phyloP scores from a whole-genome alignment of 2,329 filamentous ascomycete genomes.

The Alternaria atra region DNA sequence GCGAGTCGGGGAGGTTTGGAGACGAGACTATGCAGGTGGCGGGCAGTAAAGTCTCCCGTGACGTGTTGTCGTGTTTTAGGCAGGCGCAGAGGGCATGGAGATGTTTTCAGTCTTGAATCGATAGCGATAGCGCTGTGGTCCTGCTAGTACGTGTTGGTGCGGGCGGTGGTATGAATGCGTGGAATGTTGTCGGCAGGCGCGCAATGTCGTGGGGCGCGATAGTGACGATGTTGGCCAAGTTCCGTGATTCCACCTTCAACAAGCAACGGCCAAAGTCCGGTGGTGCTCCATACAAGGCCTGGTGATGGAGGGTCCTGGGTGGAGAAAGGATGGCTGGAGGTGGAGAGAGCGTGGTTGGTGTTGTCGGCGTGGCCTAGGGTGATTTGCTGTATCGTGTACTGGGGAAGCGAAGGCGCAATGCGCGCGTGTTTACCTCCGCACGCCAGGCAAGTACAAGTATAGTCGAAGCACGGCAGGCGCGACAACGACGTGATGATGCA shows the following conservation, averaged over 20 bases:
- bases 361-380: slow-evolving; percentile 29
- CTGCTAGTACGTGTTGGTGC: slow-evolving; percentile 18
- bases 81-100: slow-evolving; percentile 32
- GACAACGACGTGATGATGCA: slow-evolving; percentile 25
- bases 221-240: slow-evolving; percentile 20
- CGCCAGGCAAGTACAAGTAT: slow-evolving; percentile 20
- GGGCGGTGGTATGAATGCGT: slow-evolving; percentile 41
- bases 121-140: slow-evolving; percentile 38
- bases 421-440: slow-evolving; percentile 31
- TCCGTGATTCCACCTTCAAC: slow-evolving; percentile 42
- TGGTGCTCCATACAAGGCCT: slow-evolving; percentile 49
- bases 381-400: slow-evolving; percentile 36
- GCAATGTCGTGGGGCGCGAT: slow-evolving; percentile 20
- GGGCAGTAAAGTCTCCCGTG: slow-evolving; percentile 17
- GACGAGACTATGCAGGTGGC: slow-evolving; percentile 21
- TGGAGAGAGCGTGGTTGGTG: slow-evolving; percentile 24
- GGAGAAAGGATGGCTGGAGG: slow-evolving; percentile 22
- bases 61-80: slow-evolving; percentile 19
- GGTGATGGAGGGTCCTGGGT: slow-evolving; percentile 20
- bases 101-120: slow-evolving; percentile 32
- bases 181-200: slow-evolving; percentile 34
- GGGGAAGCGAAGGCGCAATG: slow-evolving; percentile 30
- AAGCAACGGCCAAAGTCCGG: slow-evolving; percentile 38
- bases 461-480: slow-evolving; percentile 24
- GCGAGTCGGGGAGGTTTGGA: slow-evolving; percentile 10